A percentile compares a stretch with the other conserved stretches of the same genome.
phyloP scores from a whole-genome alignment of 106 monocot genomes.

The Dioscorea zingiberensis region DNA sequence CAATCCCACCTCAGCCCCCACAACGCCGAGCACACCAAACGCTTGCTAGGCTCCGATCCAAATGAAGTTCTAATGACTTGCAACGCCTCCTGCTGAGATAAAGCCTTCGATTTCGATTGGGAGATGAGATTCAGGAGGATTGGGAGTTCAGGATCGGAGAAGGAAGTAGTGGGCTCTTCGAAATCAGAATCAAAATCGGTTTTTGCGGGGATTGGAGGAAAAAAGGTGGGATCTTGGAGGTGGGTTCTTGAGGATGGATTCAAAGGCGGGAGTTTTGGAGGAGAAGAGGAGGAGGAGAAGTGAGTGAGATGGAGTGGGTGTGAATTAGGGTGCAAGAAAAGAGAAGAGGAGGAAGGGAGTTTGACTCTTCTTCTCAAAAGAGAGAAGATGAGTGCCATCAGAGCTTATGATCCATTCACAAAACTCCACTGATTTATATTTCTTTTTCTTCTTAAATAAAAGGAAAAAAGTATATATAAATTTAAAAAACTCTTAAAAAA shows the following conservation, averaged over 20 bases:
- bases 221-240: constrained; percentile 7
- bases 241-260: neutral
- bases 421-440: too few species aligned
- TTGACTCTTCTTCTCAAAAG: neutral
- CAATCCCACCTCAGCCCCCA: constrained; percentile 71
- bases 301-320: neutral
- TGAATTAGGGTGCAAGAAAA: neutral
- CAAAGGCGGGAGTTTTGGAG: neutral
- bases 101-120: constrained; percentile 24
- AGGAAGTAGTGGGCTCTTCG: neutral
- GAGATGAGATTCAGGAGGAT: constrained; percentile 34
- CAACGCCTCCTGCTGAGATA: constrained; percentile 32
- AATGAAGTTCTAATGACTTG: constrained; percentile 23
- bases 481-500: too few species aligned
- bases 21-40: constrained; percentile 37
- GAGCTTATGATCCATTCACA: too few species aligned
- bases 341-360: constrained; percentile 4
- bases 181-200: constrained; percentile 33
- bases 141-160: constrained; percentile 14
- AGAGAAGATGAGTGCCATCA: too few species aligned
- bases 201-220: neutral
- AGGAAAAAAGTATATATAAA: too few species aligned
- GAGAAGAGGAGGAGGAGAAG: neutral
- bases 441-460: too few species aligned
- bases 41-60: constrained; percentile 11